Percentiles rank a stretch among this genome's conserved stretches.
phyloP scores from a whole-genome alignment of 768 basidiomycete genomes.

The Astraeus odoratus region DNA sequence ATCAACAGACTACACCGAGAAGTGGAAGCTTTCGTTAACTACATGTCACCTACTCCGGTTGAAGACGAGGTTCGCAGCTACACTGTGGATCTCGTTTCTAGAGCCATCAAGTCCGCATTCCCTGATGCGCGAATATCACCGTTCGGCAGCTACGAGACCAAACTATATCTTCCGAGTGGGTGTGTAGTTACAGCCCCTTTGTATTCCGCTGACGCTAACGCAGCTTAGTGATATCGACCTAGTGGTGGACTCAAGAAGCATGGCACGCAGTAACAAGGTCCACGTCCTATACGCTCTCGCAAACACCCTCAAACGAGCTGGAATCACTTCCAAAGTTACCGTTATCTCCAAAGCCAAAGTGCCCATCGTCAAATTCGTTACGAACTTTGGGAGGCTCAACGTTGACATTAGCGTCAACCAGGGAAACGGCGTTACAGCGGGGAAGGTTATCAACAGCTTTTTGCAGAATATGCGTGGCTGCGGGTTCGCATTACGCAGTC shows the following conservation, averaged over 20 bases:
- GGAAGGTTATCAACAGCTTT: constrained; percentile 75
- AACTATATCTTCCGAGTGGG: constrained; percentile 90
- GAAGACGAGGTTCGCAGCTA: constrained; percentile 84
- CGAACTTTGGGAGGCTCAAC: constrained; percentile 70
- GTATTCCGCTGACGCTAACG: constrained; percentile 9
- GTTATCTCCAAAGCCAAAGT: constrained; percentile 93
- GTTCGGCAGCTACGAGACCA: constrained; percentile 92
- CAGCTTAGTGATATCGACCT: constrained; percentile 84
- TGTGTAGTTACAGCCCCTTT: constrained; percentile 32
- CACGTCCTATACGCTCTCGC: constrained; percentile 73
- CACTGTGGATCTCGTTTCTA: constrained; percentile 62
- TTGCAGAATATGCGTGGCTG: constrained; percentile 50
- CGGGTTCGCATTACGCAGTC: constrained; percentile 66
- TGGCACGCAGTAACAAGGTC: constrained; percentile 65
- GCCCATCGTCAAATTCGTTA: constrained; percentile 94
- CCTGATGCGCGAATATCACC: constrained; percentile 76
- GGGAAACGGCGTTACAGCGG: constrained; percentile 73
- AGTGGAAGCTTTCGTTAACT: constrained; percentile 76
- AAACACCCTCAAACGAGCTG: constrained; percentile 62
- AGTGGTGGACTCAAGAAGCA: constrained; percentile 72
- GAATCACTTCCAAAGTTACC: constrained; percentile 73
- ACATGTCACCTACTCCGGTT: constrained; percentile 78
- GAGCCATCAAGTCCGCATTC: constrained; percentile 57
- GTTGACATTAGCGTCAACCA: constrained; percentile 96
- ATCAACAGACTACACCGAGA: constrained; percentile 71